phyloP scores from a whole-genome alignment of 306 rosid genomes.

The Vigna reflexopilosa region DNA sequence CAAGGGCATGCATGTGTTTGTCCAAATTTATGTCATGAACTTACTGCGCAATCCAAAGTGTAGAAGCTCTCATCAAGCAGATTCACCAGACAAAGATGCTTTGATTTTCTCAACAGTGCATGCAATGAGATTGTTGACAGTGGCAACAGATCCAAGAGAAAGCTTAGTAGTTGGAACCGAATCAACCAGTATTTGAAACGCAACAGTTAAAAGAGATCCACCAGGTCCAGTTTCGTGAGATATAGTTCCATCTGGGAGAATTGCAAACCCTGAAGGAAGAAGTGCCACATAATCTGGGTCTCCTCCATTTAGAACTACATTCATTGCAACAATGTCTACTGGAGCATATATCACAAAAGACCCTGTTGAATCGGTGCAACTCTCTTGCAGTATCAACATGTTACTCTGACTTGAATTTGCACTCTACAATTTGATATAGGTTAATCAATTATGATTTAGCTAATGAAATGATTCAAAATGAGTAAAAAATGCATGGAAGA shows the following conservation, averaged over 20 bases:
- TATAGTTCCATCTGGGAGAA: slow-evolving; percentile 80
- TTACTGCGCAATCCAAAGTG: slow-evolving; percentile 26
- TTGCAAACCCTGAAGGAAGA: slow-evolving; percentile 96
- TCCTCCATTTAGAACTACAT: slow-evolving; percentile 88
- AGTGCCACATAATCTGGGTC: slow-evolving; percentile 96
- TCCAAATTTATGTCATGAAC: neutral
- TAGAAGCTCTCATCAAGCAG: slow-evolving; percentile 52
- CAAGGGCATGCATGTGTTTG: neutral
- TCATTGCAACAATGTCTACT: slow-evolving; percentile 88
- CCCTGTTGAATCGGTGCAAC: slow-evolving; percentile 80
- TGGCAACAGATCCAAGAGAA: slow-evolving; percentile 93
- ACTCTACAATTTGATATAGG: slow-evolving; percentile 57
- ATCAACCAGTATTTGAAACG: slow-evolving; percentile 95
- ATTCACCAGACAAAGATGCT: slow-evolving; percentile 74
- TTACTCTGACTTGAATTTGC: slow-evolving; percentile 97
- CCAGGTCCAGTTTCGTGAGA: slow-evolving; percentile 59
- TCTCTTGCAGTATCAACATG: slow-evolving; percentile 94
- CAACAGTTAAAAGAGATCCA: slow-evolving; percentile 91
- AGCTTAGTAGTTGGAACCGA: slow-evolving; percentile 93
- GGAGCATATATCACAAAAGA: slow-evolving; percentile 93
- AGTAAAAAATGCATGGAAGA: neutral
- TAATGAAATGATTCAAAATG: neutral
- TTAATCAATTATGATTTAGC: neutral
- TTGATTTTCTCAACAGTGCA: slow-evolving; percentile 96
- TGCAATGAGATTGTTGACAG: slow-evolving; percentile 90